Evolutionary conservation across 257 asterid genomes (phyloP), one percentile per base, ranked within the genome.

Genomic region (Paraleonurus japonicus): DNA sequence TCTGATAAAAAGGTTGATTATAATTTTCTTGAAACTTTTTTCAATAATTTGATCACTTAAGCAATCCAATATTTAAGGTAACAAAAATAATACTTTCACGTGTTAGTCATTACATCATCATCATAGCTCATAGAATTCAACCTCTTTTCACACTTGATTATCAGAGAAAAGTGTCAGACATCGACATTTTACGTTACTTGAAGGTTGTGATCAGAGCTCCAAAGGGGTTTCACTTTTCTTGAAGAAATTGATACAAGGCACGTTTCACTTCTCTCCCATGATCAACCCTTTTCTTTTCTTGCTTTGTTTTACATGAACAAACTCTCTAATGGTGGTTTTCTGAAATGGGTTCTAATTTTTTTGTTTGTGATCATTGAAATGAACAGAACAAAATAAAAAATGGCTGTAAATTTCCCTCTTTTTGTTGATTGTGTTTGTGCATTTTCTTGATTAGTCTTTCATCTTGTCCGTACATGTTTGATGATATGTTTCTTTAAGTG

Each of bases 141-240:
- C 39, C 53, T 70, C 4, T 13, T 20, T 48, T 16, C 17, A 50
- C 62, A 69, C 47, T 30, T 30, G 22, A 0, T 47, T 59, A 11
- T 75, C 23, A 1, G 10, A 41, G 45, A 2, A 27, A 64, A 71
- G 60, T 71, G 64, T n/a, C 43, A 0, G 69, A 55, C 19, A 10
- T 48, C 33, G 45, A 39, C 62, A 22, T 53, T 62, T 51, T 61
- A 50, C 30, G 16, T n/a, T 28, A 24, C 80, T 27, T 63, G 54
- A 30, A 70, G 67, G 20, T 57, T 54, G 41, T 7, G 30, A 30
- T 58, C 74, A 48, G 0, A 50, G 33, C 71, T 28, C 57, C 32
- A 73, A 79, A 74, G 72, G 79, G 73, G 45, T 68, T 64, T 33
- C 66, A 63, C 66, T 35, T 50, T 50, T 50, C 57, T 50, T 50